Conservation (phyloP, 257 asterid genomes). For the Solanum paucissectum region DNA sequence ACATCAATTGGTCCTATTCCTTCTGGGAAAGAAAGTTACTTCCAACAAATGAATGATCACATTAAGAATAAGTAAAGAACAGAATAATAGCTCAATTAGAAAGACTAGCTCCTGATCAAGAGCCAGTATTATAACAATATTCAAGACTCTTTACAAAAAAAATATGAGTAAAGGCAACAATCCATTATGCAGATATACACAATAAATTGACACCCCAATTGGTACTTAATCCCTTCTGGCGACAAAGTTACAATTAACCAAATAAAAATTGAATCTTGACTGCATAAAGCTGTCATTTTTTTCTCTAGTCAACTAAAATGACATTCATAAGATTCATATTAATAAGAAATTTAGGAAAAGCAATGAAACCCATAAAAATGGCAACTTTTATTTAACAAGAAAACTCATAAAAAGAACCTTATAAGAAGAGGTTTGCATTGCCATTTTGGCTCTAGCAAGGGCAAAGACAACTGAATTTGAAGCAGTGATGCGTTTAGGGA, state of each 20-base stretch:
- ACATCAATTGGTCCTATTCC: background rate
- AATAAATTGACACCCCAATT: background rate
- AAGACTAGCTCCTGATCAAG: background rate
- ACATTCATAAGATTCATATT: background rate
- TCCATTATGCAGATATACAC: background rate
- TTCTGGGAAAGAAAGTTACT: background rate
- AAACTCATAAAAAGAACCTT: conserved; percentile 25
- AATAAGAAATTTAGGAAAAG: background rate
- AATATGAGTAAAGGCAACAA: background rate
- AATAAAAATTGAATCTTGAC: background rate
- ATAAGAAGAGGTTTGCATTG: conserved; percentile 50
- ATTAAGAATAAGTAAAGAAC: background rate
- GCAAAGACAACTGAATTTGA: conserved; percentile 13
- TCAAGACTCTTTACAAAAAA: background rate
- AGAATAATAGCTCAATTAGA: background rate
- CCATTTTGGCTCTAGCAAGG: conserved; percentile 38
- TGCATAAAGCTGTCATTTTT: background rate
- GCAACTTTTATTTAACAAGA: background rate
- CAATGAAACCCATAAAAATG: background rate
- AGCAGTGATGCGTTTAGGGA: conserved; percentile 17
- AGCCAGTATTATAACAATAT: background rate
- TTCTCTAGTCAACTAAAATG: background rate
- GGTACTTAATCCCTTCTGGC: background rate
- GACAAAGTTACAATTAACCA: background rate
- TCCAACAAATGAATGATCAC: background rate